phyloP scores from a whole-genome alignment of 176 grass and related monocot species.

The Rhynchospora tenuis region DNA sequence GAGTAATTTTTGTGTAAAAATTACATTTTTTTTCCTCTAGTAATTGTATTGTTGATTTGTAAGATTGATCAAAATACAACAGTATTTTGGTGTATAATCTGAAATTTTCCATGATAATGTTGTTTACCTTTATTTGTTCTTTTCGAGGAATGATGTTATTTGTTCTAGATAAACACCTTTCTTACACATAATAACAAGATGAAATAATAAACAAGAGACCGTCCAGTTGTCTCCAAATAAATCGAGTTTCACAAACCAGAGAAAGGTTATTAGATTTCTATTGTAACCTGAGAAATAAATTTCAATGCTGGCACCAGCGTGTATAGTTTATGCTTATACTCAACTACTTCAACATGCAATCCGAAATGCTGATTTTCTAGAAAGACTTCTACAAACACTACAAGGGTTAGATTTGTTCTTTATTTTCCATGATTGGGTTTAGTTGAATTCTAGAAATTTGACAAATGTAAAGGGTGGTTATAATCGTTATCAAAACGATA shows the following conservation, averaged over 20 bases:
- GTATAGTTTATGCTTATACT: neutral
- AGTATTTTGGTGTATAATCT: neutral
- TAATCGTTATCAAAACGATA: neutral
- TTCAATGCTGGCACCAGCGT: neutral
- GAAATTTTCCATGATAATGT: neutral
- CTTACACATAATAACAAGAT: neutral
- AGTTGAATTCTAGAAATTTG: neutral
- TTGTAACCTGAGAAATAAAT: neutral
- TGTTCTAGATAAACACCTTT: neutral
- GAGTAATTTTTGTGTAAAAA: slow-evolving; percentile 3
- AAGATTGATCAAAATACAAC: neutral
- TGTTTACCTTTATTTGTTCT: neutral
- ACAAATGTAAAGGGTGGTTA: neutral
- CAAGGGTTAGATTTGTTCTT: neutral
- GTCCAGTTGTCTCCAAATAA: neutral
- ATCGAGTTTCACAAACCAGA: neutral
- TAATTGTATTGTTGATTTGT: neutral
- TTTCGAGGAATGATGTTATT: neutral
- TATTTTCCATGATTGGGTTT: neutral
- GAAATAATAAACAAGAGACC: neutral
- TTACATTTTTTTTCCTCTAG: neutral
- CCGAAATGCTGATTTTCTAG: neutral
- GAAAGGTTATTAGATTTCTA: neutral
- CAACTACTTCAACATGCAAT: neutral
- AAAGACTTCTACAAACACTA: neutral